Evolutionary conservation across 1,139 yeast species (phyloP).

Genomic region (Nakaseomyces nivariensis): DNA sequence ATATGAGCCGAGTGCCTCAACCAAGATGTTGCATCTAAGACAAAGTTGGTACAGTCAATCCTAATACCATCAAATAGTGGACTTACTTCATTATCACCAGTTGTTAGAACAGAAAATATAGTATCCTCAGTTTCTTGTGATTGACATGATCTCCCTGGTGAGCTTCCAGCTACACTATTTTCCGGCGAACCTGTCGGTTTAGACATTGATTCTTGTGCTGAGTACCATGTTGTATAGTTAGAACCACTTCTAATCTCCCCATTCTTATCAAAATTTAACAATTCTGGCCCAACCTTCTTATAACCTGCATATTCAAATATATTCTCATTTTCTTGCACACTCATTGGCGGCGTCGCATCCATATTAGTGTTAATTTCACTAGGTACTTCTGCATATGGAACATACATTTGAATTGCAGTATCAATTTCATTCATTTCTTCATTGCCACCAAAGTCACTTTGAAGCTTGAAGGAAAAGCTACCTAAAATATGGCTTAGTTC

Average conservation of each 20-base stretch:
- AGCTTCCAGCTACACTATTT: neutral
- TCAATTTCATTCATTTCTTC: constrained; percentile 4
- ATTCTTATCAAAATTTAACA: constrained; percentile 25
- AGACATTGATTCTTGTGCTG: neutral
- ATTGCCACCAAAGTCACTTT: neutral
- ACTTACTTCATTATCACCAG: constrained; percentile 7
- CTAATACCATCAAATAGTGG: constrained; percentile 24
- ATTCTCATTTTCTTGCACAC: constrained; percentile 22
- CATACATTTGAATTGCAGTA: constrained; percentile 4
- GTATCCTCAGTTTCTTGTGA: constrained; percentile 3
- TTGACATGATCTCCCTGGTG: neutral
- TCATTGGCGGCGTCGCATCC: constrained; percentile 16
- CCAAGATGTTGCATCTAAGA: constrained; percentile 75
- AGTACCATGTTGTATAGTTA: constrained; percentile 24
- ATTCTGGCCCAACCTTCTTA: constrained; percentile 21
- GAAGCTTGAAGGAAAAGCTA: constrained; percentile 20
- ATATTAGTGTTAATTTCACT: constrained; percentile 15
- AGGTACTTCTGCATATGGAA: constrained; percentile 17
- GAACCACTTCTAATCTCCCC: constrained; percentile 29
- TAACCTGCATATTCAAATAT: constrained; percentile 28
- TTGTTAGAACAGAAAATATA: neutral
- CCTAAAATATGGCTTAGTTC: constrained; percentile 11
- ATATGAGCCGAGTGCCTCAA: constrained; percentile 69
- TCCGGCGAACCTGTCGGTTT: neutral
- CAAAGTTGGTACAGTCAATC: constrained; percentile 42